Evolutionary conservation across 495 filamentous ascomycete species (phyloP).

Genomic region (Neurospora tetrasperma): DNA sequence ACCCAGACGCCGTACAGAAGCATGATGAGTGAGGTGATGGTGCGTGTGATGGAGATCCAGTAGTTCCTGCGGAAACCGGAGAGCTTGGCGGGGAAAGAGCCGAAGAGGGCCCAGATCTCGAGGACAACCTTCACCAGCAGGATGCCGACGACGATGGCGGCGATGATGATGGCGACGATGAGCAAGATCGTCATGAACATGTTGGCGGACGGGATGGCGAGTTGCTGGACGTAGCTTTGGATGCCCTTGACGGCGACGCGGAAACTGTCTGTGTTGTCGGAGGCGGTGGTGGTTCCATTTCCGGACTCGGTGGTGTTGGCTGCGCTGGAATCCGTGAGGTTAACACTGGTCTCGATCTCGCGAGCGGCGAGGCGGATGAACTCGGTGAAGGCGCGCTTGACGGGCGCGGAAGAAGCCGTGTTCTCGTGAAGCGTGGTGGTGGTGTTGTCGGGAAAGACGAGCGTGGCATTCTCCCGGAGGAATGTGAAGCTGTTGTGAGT

Average conservation of each 20-base stretch:
- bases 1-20: constrained; percentile 93
- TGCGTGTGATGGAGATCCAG: constrained; percentile 80
- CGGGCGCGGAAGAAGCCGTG: constrained; percentile 17
- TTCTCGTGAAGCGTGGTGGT: constrained; percentile 24
- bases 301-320: constrained; percentile 9
- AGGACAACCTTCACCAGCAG: constrained; percentile 86
- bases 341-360: constrained; percentile 42
- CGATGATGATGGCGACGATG: constrained; percentile 80
- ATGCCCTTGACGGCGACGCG: constrained; percentile 52
- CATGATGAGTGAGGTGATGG: constrained; percentile 83
- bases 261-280: constrained; percentile 22
- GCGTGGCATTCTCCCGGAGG: constrained; percentile 55
- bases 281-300: constrained; percentile 1
- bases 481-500: constrained; percentile 67
- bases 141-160: constrained; percentile 74
- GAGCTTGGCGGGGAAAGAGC: constrained; percentile 71
- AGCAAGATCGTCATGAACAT: constrained; percentile 94
- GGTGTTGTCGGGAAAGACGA: constrained; percentile 49
- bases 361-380: constrained; percentile 39
- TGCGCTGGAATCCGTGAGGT: constrained; percentile 22
- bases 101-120: constrained; percentile 85
- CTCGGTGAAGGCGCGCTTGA: constrained; percentile 46
- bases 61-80: constrained; percentile 87
- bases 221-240: constrained; percentile 62
- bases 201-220: constrained; percentile 76